Conservation (phyloP, 2,329 filamentous ascomycete species). For the Amesomyces nigricolor region DNA sequence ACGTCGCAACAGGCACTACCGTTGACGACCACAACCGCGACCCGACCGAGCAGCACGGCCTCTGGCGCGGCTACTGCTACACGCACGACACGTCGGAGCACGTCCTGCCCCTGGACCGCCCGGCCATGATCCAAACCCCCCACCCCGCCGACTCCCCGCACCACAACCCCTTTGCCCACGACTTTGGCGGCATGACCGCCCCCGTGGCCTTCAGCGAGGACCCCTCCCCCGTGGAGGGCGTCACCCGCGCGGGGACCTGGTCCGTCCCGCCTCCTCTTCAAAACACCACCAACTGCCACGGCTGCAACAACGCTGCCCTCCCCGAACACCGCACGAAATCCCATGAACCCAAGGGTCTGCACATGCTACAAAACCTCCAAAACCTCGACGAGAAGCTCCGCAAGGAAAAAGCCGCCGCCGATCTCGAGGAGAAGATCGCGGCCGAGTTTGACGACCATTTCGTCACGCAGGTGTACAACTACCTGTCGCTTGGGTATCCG, state of each 20-base stretch:
- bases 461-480: constrained; percentile 95
- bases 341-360: constrained; percentile 38
- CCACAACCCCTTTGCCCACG: constrained; percentile 39
- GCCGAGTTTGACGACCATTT: constrained; percentile 76
- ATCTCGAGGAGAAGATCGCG: constrained; percentile 48
- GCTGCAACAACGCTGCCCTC: not conserved
- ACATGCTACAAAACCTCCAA: constrained; percentile 46
- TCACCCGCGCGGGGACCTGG: constrained; percentile 11
- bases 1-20: constrained; percentile 40
- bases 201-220: constrained; percentile 38
- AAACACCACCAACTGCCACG: too few relatives aligned
- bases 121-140: constrained; percentile 48
- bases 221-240: constrained; percentile 25
- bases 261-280: not conserved
- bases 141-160: constrained; percentile 34
- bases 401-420: constrained; percentile 45
- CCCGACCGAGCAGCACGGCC: constrained; percentile 53
- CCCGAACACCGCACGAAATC: constrained; percentile 27
- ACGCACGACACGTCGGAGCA: constrained; percentile 32
- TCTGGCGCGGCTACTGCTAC: constrained; percentile 74
- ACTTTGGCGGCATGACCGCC: constrained; percentile 33
- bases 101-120: constrained; percentile 41
- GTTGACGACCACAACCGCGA: constrained; percentile 48
- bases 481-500: constrained; percentile 87
- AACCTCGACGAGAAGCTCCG: constrained; percentile 48